Evolutionary conservation across 1,284 basidiomycete genomes (phyloP).

Genomic region (Ustilago lituana): DNA sequence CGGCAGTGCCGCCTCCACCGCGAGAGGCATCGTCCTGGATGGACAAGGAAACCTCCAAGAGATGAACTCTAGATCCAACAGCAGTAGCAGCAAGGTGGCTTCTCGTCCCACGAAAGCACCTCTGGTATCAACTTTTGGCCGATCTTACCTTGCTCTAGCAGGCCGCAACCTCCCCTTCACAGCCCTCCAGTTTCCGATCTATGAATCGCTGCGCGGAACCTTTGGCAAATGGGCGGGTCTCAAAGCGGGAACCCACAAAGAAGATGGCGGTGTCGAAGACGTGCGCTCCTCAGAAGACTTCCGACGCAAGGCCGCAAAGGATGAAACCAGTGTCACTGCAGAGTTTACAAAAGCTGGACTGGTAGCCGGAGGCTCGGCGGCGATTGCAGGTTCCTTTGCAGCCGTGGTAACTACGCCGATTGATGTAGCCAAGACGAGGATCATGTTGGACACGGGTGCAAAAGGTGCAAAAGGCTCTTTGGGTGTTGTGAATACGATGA

Average conservation of each 20-base stretch:
- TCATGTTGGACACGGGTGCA: conserved; percentile 44
- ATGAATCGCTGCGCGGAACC: conserved; percentile 47
- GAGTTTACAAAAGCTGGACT: conserved; percentile 49
- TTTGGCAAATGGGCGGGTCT: conserved; percentile 42
- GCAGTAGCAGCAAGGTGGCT: too few species aligned
- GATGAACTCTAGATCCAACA: conserved; percentile 6
- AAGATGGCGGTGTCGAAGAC: conserved; percentile 42
- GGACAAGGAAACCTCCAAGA: conserved; percentile 20
- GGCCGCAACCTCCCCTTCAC: conserved; percentile 63
- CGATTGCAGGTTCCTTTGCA: conserved; percentile 46
- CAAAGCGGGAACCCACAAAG: conserved; percentile 42
- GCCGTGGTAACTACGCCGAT: conserved; percentile 54
- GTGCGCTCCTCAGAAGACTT: conserved; percentile 36
- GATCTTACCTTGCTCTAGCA: conserved; percentile 55
- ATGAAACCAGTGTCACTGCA: conserved; percentile 21
- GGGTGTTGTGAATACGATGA: conserved; percentile 48
- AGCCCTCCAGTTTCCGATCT: conserved; percentile 61
- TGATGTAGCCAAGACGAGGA: conserved; percentile 59
- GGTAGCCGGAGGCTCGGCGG: conserved; percentile 49
- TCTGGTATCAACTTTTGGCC: conserved; percentile 25
- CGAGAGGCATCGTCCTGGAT: conserved; percentile 33
- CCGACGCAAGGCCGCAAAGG: conserved; percentile 13
- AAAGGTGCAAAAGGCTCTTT: conserved; percentile 4
- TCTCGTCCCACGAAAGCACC: conserved; percentile 17
- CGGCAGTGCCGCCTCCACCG: conserved; percentile 39